Conservation (phyloP, 179 eudicot species). For the Actinidia polygama region DNA sequence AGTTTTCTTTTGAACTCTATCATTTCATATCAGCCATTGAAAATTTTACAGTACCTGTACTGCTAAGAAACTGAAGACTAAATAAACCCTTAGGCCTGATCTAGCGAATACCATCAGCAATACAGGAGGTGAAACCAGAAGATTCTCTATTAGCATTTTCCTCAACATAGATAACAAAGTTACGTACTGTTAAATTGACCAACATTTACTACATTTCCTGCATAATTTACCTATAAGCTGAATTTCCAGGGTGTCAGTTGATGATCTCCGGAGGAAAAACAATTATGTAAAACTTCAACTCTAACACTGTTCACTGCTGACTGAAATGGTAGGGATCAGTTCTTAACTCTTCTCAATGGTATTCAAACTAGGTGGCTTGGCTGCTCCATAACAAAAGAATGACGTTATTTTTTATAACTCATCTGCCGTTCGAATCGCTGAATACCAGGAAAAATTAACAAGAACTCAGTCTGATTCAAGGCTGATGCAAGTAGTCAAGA, state of each 20-base stretch:
- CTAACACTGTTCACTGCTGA: constrained; percentile 15
- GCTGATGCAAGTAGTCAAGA: not conserved
- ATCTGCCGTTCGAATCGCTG: constrained; percentile 76
- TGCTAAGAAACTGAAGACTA: no score
- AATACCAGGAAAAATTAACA: constrained; percentile 15
- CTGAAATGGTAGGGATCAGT: constrained; percentile 55
- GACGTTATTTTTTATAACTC: constrained; percentile 95
- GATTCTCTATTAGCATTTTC: no score
- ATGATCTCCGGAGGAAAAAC: not conserved
- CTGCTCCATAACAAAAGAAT: constrained; percentile 88
- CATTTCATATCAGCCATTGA: not conserved
- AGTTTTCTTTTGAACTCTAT: not conserved
- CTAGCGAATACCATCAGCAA: no score
- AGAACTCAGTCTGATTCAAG: not conserved
- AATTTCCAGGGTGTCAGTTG: not conserved
- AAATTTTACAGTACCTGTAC: no score
- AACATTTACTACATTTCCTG: not conserved
- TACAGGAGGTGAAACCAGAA: no score
- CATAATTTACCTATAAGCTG: not conserved
- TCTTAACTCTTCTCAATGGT: constrained; percentile 45
- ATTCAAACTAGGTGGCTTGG: constrained; percentile 70
- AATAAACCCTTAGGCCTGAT: no score
- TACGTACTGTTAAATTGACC: not conserved
- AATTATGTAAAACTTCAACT: not conserved
- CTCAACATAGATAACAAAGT: not conserved